Evolutionary conservation across 805 yeast species (phyloP), one percentile per base, ranked within the genome.

Genomic region (Nakazawaea wickerhamii): DNA sequence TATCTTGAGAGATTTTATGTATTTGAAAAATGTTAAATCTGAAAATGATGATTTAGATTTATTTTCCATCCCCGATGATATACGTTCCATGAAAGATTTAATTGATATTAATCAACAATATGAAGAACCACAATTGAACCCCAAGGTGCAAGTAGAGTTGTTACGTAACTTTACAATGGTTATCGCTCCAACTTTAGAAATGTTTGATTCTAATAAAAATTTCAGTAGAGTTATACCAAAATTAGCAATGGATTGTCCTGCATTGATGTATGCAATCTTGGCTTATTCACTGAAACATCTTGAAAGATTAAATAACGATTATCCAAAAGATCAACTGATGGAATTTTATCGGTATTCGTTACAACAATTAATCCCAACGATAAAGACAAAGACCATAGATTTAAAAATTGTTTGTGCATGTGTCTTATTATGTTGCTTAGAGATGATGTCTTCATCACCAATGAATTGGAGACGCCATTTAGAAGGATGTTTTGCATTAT

Each of bases 371-470:
- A 63, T 67, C 5, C 62, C 69, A 17, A 54, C 61, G 4, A 59
- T 67, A 27, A 66, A 62, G 47, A 43, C 50, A n/a, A 15, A 21
- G 9, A 48, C 54, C 1, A 51, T 61, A 5, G 58, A 52, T 37
- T 49, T 57, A 22, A 52, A 55, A 15, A 55, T 59, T 11, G 56
- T 67, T 14, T 50, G 64, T 10, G 56, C 73, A 1, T 67, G 74
- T 52, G 63, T 70, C 2, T 47, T 70, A 25, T 53, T 71, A 6
- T 61, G 72, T 54, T 70, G 65, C 4, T 57, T 68, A 34, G 73
- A 67, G 43, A 65, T 68, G 68, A 59, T 71, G 60, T 59, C 68
- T 22, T 59, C 63, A 6, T 59, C 61, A 4, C 64, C 67, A 9
- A 56, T 53, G 37, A 54, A 60, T 44, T 65, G 73, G 71, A 51